Evolutionary conservation across 2,329 filamentous ascomycete species (phyloP), one percentile per base, ranked within the genome.

Genomic region (Cryphonectria nitschkei): DNA sequence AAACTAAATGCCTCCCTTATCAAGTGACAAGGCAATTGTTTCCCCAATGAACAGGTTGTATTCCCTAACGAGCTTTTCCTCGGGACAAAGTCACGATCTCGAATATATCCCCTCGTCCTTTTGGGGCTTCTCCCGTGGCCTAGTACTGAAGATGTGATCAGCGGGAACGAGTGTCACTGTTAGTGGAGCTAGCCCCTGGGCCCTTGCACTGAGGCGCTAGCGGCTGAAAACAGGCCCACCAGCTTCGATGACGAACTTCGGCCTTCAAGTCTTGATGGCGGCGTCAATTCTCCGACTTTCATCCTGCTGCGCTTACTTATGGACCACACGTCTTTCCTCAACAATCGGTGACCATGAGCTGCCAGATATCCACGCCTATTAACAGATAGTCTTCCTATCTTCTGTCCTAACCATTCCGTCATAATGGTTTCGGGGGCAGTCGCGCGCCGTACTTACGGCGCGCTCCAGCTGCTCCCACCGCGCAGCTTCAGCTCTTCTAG

Each of bases 341-440:
- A 32, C 19, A n/a, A 50, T 50, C 66, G 67, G 68, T 67, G 69
- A 73, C 58, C 46, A 73, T 71, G 71, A 73, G 46, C 65, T 61
- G 37, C 68, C 54, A 34, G 46, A 41, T 34, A 29, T 37, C 29
- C 26, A 64, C 32, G 60, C 46, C n/a, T 46, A 72, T 56, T 52
- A 46, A 68, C 66, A 68, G 68, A 39, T 73, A 71, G 66, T 68
- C 41, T 29, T 61, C 22, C 34, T 41, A 52, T 60, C 52, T 63
- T 65, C 26, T 26, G 29, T 54, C 54, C 43, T 14, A 61, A 43
- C 39, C 56, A 58, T 66, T 52, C 61, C 39, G 16, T 43, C 77
- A 82, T 76, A 75, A 87, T 87, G 85, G 82, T 82, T 79, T 81
- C 83, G 80, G 84, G 82, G 79, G 81, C 76, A 71, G 77, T 81